Evolutionary conservation across 2,329 filamentous ascomycete genomes (phyloP), one percentile per base, ranked within the genome.

Genomic region (Talaromyces islandicus): DNA sequence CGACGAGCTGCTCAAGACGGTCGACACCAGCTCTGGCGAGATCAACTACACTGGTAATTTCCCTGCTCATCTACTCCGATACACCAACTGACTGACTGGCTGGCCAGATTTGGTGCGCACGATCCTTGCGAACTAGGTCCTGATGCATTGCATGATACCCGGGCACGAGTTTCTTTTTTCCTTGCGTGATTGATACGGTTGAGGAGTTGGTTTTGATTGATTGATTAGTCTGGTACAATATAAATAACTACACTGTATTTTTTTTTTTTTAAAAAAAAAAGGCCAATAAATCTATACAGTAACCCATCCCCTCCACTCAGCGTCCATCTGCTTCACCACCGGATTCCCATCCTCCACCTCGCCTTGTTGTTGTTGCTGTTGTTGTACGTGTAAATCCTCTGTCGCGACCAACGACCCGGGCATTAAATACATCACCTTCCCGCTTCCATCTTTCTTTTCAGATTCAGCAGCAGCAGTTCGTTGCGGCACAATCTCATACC

Each of bases 1-100:
- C 54, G 93, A 97, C 76, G 94, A 99, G 84, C 84, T 99, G 73
- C 87, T 99, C 76, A 99, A 97, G 87, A 92, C 92, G 0, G 93
- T 97, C 66, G 94, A 99, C 75, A 96, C 92, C 63, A 94, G 89
- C 78, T 93, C 89, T 59, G 92, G 93, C 68, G 92, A 97, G 84
- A 91, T 99, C 77, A 96, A 97, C 82, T 99, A 99, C 78, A 92
- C 89, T 66, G 92, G 91, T 94, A 21, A 35, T 24, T 6, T 38
- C 29, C 9, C 30, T 9, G 7, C 3, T 35, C 14, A 24, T 57
- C 57, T n/a, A n/a, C 62, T 56, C 64, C 56, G 7, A 30, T 64
- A 61, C 12, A 38, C 4, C 5, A 17, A 14, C 10, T 17, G 4
- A 38, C 5, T 2, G n/a, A 38, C 35, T 38, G 14, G n/a, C 35